Evolutionary conservation across 495 filamentous ascomycete genomes (phyloP).

Genomic region (Penicillium cinerascens): DNA sequence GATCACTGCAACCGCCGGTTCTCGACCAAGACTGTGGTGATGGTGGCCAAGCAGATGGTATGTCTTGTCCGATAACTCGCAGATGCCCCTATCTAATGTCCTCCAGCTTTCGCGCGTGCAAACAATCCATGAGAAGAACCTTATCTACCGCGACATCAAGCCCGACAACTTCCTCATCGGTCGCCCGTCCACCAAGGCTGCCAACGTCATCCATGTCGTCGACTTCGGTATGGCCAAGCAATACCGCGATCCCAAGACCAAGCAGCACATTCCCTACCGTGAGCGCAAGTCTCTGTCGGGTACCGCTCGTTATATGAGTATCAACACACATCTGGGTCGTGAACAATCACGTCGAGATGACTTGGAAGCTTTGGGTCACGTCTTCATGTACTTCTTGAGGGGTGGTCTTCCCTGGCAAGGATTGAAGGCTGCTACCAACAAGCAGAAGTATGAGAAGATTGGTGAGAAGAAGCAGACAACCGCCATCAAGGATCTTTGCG

Average conservation of each 20-base stretch:
- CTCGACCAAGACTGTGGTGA: slow-evolving; percentile 94
- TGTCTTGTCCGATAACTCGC: slow-evolving; percentile 21
- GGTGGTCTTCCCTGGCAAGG: slow-evolving; percentile 98
- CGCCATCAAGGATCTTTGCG: slow-evolving; percentile 92
- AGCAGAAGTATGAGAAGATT: slow-evolving; percentile 99
- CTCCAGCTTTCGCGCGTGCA: slow-evolving; percentile 88
- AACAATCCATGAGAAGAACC: slow-evolving; percentile 99
- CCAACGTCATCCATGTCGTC: slow-evolving; percentile 98
- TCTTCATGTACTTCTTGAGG: slow-evolving; percentile 99
- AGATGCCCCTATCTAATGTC: slow-evolving; percentile 14
- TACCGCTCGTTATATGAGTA: slow-evolving; percentile 98
- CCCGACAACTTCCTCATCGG: slow-evolving; percentile 99
- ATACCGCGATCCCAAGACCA: slow-evolving; percentile 97
- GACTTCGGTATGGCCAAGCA: slow-evolving; percentile 99
- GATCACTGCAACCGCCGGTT: slow-evolving; percentile 97
- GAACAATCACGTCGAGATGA: slow-evolving; percentile 97
- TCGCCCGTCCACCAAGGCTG: slow-evolving; percentile 83
- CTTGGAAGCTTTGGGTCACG: slow-evolving; percentile 91
- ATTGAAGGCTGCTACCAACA: slow-evolving; percentile 97
- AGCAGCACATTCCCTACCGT: slow-evolving; percentile 98
- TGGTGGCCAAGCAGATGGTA: slow-evolving; percentile 99
- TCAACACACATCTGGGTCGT: slow-evolving; percentile 96
- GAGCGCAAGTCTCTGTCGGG: slow-evolving; percentile 97
- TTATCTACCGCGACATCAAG: slow-evolving; percentile 99
- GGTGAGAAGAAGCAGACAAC: slow-evolving; percentile 99